Base-by-base conservation (phyloP, 371 early-diverging fungal species). In the Actinomortierella ambigua region DNA sequence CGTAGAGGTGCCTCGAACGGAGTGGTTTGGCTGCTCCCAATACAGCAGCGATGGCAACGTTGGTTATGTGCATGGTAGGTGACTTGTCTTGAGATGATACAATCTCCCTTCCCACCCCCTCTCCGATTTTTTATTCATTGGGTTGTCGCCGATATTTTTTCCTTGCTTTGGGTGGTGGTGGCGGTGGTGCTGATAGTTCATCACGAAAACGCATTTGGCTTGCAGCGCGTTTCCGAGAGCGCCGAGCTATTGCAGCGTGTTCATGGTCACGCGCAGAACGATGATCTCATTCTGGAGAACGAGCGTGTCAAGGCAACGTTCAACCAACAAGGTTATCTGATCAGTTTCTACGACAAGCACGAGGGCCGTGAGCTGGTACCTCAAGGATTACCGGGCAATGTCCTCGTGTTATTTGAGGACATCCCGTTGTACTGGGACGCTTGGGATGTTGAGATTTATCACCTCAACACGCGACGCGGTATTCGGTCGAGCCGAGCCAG, bases 361-460 rank as follows among this genome's bases (percentile, higher is more conserved):
- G 69, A 71, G 13, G 87, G 86, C 41, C 92, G 94, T 3, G 90
- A 95, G 69, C 66, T 91, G 18, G 80, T 97, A 20, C 85, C 88
- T 0, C 50, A 78, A 18, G 88, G 86, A 0, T 55, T 67, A n/a
- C 61, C 60, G 2, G 95, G 89, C n/a, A 97, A 98, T 78, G 78
- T 86, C 9, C 82, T 98, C 52, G 82, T 82, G 40, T 60, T 95
- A 14, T 95, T 88, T 69, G 96, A 96, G 51, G 98, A 98, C 81
- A 84, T 69, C 8, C 81, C 81, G 7, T 50, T 79, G 20, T 81
- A 64, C 58, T 81, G 81, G 81, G 78, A 79, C 55, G 79, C 76
- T 3, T 83, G 81, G 84, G 87, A 91, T 69, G 90, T 93, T 14
- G 97, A 98, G 63, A 86, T 95, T 7, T 95, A 94, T 71, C 93